phyloP scores from a whole-genome alignment of 192 early-diverging fungal genomes.

The Thamnidium elegans region DNA sequence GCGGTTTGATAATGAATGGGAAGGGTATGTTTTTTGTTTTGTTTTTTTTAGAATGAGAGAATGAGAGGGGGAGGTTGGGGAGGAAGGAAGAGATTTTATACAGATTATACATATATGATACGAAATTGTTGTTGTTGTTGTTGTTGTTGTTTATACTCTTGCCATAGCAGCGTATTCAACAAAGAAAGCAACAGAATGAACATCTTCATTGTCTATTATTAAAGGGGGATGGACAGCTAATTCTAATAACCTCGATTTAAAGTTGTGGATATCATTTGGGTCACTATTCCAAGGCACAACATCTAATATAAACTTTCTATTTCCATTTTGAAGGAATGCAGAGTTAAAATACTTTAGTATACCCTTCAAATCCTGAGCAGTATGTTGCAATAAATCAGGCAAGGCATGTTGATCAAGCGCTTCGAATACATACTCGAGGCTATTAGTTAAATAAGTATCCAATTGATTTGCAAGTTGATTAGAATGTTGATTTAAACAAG shows the following conservation, averaged over 20 bases:
- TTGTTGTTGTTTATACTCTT: not conserved
- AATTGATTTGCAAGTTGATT: slow-evolving; percentile 8
- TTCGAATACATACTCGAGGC: slow-evolving; percentile 19
- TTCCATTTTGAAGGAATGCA: slow-evolving; percentile 16
- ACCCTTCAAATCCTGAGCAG: slow-evolving; percentile 14
- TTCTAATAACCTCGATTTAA: slow-evolving; percentile 3
- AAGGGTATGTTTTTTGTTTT: too few relatives aligned
- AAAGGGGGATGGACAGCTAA: not conserved
- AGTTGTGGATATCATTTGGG: not conserved
- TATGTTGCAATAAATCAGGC: slow-evolving; percentile 15
- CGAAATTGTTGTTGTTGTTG: too few relatives aligned
- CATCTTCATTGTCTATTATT: slow-evolving; percentile 4
- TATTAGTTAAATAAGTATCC: slow-evolving; percentile 18
- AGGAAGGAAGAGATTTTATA: too few relatives aligned
- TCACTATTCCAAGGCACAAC: slow-evolving; percentile 22
- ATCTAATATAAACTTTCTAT: slow-evolving; percentile 6
- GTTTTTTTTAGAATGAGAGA: too few relatives aligned
- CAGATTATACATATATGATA: too few relatives aligned
- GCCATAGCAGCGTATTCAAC: slow-evolving; percentile 21
- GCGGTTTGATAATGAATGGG: too few relatives aligned
- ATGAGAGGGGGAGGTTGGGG: too few relatives aligned
- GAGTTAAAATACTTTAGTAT: slow-evolving; percentile 26
- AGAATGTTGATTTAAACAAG: slow-evolving; percentile 16
- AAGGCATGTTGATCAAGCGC: slow-evolving; percentile 14
- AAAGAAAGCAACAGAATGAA: slow-evolving; percentile 20